These are phyloP conservation scores for Laguncularia racemosa DNA, from an alignment of 345 rosid species.

Conservation along the genomic window DNA sequence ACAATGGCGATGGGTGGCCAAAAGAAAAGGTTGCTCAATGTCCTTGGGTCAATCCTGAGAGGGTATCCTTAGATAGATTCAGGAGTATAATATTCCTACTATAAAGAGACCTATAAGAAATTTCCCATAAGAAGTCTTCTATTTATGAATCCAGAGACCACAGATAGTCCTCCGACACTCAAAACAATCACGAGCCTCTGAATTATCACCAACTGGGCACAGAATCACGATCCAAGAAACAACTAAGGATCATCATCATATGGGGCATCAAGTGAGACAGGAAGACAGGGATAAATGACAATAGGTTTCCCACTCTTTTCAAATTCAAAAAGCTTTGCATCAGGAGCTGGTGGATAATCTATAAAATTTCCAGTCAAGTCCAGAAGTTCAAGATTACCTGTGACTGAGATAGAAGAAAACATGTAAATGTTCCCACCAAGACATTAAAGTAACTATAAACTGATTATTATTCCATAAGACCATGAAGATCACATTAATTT, in stretches of 20 bases:
- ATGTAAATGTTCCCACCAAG: neutral
- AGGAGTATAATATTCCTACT: too few relatives aligned
- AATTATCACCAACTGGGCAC: too few relatives aligned
- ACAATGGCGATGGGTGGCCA: too few relatives aligned
- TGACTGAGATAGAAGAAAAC: conserved; percentile 2
- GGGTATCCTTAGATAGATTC: too few relatives aligned
- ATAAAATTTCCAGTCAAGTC: conserved; percentile 73
- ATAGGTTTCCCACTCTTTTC: conserved; percentile 52
- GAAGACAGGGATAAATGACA: conserved; percentile 39
- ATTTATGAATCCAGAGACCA: too few relatives aligned
- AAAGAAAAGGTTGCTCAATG: too few relatives aligned
- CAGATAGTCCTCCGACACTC: too few relatives aligned
- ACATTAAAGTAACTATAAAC: neutral
- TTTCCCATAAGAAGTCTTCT: too few relatives aligned
- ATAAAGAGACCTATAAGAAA: too few relatives aligned
- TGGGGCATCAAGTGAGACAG: conserved; percentile 22
- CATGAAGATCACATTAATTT: neutral
- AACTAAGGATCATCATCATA: conserved; percentile 81
- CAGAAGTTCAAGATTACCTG: conserved; percentile 56
- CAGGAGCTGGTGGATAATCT: conserved; percentile 28
- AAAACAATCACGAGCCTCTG: too few relatives aligned
- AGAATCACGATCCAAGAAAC: neutral
- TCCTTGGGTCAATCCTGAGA: too few relatives aligned
- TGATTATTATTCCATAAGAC: neutral
- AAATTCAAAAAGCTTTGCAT: conserved; percentile 44